Percentiles rank a stretch among this genome's conserved stretches.
These are phyloP conservation scores for Cordyceps javanica DNA, from an alignment of 2,329 filamentous ascomycete species.

Conservation along the genomic window DNA sequence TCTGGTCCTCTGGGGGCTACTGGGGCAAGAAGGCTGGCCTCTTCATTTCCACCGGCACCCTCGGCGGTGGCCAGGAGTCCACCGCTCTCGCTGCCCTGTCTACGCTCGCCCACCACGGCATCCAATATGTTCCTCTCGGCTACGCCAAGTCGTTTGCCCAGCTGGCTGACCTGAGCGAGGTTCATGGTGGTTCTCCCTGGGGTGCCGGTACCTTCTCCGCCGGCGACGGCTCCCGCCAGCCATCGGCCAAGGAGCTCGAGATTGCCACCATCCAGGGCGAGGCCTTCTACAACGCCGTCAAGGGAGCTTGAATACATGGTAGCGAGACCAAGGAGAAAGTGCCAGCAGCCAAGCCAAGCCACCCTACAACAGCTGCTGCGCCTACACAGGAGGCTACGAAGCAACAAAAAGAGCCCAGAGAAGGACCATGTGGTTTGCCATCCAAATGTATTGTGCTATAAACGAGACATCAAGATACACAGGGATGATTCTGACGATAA, in stretches of 20 bases:
- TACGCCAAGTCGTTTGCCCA: constrained; percentile 73
- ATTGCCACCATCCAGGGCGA: constrained; percentile 79
- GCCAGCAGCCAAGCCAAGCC: constrained; percentile 14
- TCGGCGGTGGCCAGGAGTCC: constrained; percentile 87
- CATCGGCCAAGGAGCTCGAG: constrained; percentile 66
- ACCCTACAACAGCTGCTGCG: constrained; percentile 17
- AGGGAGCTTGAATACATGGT: constrained; percentile 68
- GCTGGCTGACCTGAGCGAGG: constrained; percentile 66
- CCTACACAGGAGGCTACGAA: constrained; percentile 22
- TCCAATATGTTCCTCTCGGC: constrained; percentile 93
- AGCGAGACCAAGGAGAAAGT: constrained; percentile 28
- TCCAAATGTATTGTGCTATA: constrained; percentile 65
- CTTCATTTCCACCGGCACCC: constrained; percentile 81
- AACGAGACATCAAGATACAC: constrained; percentile 18
- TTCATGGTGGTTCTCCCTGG: constrained; percentile 86
- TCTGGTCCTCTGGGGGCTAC: constrained; percentile 73
- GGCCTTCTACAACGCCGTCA: constrained; percentile 69
- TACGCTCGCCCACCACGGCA: constrained; percentile 86
- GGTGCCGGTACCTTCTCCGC: constrained; percentile 85
- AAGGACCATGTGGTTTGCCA: constrained; percentile 73
- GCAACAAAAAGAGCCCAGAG: constrained; percentile 43
- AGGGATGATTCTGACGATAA: not conserved
- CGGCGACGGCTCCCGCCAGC: constrained; percentile 78
- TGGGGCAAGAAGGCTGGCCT: constrained; percentile 86
- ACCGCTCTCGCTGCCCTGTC: constrained; percentile 77